These are phyloP conservation scores for Geotrichum restrictum DNA, from an alignment of 1,139 yeast genomes.

Conservation along the genomic window DNA sequence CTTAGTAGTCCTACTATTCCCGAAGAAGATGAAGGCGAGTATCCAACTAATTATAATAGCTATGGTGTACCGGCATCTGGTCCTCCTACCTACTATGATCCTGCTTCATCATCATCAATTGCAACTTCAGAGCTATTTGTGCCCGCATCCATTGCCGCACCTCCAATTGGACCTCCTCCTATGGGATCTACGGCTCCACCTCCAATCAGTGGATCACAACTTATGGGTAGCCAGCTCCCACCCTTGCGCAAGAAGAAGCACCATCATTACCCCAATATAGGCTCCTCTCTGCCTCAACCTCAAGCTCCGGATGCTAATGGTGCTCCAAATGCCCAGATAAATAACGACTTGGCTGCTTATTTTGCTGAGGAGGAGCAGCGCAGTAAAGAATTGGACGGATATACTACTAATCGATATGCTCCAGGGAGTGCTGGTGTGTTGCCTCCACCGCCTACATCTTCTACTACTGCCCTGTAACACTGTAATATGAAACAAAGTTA, in stretches of 20 bases:
- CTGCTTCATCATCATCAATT: constrained; percentile 17
- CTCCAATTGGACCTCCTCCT: constrained; percentile 20
- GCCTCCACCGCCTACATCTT: constrained; percentile 19
- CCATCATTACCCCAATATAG: constrained; percentile 14
- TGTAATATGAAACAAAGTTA: no score
- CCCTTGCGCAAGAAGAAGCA: constrained; percentile 15
- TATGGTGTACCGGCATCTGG: neutral
- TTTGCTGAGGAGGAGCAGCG: constrained; percentile 39
- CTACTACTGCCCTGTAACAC: neutral
- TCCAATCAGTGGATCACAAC: neutral
- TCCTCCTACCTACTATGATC: constrained; percentile 10
- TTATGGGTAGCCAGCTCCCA: neutral
- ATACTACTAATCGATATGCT: neutral
- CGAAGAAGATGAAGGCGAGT: constrained; percentile 4
- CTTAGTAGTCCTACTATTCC: constrained; percentile 3
- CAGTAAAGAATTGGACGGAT: constrained; percentile 30
- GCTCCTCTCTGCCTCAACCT: constrained; percentile 14
- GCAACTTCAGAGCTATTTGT: constrained; percentile 15
- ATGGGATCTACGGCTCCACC: neutral
- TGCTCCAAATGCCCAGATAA: constrained; percentile 16
- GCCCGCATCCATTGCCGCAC: constrained; percentile 12
- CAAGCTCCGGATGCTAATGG: neutral
- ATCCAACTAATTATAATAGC: no score
- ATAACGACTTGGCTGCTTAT: constrained; percentile 34
- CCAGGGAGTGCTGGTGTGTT: constrained; percentile 8